phyloP scores from a whole-genome alignment of 2,329 filamentous ascomycete species.

The Colletotrichum musae region DNA sequence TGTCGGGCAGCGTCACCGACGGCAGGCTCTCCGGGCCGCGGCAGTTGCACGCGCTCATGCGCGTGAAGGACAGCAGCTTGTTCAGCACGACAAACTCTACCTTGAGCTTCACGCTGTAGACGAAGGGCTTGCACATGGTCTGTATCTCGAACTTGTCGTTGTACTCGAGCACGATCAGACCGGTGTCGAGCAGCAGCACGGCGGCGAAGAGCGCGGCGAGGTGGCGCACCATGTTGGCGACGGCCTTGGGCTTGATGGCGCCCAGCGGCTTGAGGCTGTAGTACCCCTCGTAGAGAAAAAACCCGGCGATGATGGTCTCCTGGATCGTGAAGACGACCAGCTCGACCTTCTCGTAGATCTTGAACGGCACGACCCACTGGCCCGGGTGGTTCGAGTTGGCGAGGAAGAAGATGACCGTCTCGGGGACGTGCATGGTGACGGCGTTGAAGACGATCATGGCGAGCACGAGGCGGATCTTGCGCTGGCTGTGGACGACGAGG shows the following conservation, averaged over 20 bases:
- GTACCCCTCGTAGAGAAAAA: constrained; percentile 69
- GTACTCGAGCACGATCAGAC: constrained; percentile 43
- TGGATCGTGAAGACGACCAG: constrained; percentile 70
- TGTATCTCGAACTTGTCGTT: constrained; percentile 42
- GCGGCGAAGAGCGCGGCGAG: constrained; percentile 54
- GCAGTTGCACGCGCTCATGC: constrained; percentile 38
- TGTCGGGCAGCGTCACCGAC: constrained; percentile 11
- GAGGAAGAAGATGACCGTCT: constrained; percentile 69
- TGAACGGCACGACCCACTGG: constrained; percentile 49
- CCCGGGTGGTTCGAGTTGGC: constrained; percentile 56
- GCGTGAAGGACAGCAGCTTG: constrained; percentile 43
- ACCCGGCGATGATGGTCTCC: constrained; percentile 66
- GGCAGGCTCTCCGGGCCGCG: constrained; percentile 24
- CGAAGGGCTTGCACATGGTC: constrained; percentile 43
- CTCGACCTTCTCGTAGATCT: constrained; percentile 67
- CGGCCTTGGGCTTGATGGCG: constrained; percentile 26
- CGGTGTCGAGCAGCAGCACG: constrained; percentile 54
- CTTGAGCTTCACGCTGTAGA: constrained; percentile 55
- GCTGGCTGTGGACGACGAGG: constrained; percentile 67
- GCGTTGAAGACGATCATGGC: constrained; percentile 71
- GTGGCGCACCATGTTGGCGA: constrained; percentile 50
- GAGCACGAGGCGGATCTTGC: constrained; percentile 63
- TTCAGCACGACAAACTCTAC: constrained; percentile 54
- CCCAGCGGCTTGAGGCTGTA: constrained; percentile 50
- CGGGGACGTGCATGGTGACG: constrained; percentile 66